Base-by-base conservation (phyloP, 2,329 filamentous ascomycete species). In the Colletotrichum gloeosporioides region DNA sequence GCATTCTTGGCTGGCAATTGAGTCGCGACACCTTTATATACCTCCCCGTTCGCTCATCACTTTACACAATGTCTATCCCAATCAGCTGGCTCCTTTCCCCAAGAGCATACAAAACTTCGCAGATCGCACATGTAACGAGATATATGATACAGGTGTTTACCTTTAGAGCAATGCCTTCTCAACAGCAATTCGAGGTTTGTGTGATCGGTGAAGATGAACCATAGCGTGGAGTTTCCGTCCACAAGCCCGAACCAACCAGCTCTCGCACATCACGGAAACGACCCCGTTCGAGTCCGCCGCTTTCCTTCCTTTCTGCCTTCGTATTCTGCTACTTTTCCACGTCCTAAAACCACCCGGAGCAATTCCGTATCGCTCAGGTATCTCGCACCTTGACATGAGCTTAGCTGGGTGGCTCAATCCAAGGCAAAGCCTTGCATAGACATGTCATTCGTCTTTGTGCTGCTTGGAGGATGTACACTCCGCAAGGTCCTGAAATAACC, bases 41-140 rank as follows among this genome's bases (percentile, higher is more conserved):
- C 18, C 0, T 44, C 0, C n/a, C n/a, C n/a, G n/a, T n/a, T n/a
- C 0, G 18, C 39, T 44, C 18, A 44, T 0, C 18, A 12, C 39
- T n/a, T n/a, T 0, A n/a, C 18, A n/a, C 39, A 6, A 10, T 0
- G 6, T 44, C 9, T 44, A 39, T 18, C 36, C 36, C 36, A 36
- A 36, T 15, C 34, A 2, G 36, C 9, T 18, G 8, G 36, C 1
- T 36, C 15, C 36, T 39, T 18, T 4, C 4, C 0, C 8, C 8
- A 4, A 39, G 3, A 39, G 8, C 15, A 3, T 4, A 39, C 7
- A 18, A 39, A 16, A 1, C 39, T 8, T 3, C 3, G 5, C 16
- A 0, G 3, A 44, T 44, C 1, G 4, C 18, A 0, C 1, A 44
- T 4, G 39, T n/a, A 10, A n/a, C 4, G 3, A 3, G 18, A 0